Percentiles rank a stretch among this genome's conserved stretches.
phyloP scores from a whole-genome alignment of 495 filamentous ascomycete genomes.

The Aspergillus affinis region DNA sequence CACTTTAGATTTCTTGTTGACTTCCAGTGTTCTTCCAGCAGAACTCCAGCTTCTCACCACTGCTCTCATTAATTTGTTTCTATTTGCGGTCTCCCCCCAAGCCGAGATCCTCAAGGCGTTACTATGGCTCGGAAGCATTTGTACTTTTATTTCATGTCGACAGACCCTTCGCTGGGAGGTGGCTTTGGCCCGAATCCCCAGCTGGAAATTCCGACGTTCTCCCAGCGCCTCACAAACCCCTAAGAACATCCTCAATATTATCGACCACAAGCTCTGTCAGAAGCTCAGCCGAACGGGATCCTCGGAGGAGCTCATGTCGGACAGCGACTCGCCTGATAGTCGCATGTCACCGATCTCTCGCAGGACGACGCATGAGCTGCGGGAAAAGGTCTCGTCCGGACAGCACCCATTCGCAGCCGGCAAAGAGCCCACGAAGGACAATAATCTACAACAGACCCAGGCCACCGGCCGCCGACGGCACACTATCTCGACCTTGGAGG shows the following conservation, averaged over 20 bases:
- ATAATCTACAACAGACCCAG: conserved; percentile 14
- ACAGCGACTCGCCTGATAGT: conserved; percentile 43
- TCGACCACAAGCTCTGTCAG: conserved; percentile 50
- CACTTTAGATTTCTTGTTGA: conserved; percentile 74
- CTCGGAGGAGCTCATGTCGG: conserved; percentile 36
- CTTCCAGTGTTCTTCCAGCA: conserved; percentile 79
- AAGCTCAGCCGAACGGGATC: conserved; percentile 37
- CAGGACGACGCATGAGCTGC: conserved; percentile 27
- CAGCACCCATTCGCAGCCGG: conserved; percentile 23
- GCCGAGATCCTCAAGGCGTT: conserved; percentile 76
- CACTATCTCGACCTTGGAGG: conserved; percentile 48
- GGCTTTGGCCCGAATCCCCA: conserved; percentile 80
- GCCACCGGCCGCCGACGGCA: conserved; percentile 44
- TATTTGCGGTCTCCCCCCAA: conserved; percentile 81
- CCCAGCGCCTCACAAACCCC: conserved; percentile 44
- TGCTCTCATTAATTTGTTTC: conserved; percentile 76
- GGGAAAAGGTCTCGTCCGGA: conserved; percentile 12
- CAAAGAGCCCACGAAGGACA: conserved; percentile 27
- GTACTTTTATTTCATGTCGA: conserved; percentile 68
- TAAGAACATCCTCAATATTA: conserved; percentile 49
- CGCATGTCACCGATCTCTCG: conserved; percentile 24
- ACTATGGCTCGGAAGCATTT: conserved; percentile 84
- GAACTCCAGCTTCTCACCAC: conserved; percentile 85
- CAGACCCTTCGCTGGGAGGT: conserved; percentile 85
- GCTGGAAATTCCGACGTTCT: conserved; percentile 77